These are phyloP conservation scores for Porphyrellus sp. DNA, from an alignment of 1,284 basidiomycete genomes.

Conservation along the genomic window DNA sequence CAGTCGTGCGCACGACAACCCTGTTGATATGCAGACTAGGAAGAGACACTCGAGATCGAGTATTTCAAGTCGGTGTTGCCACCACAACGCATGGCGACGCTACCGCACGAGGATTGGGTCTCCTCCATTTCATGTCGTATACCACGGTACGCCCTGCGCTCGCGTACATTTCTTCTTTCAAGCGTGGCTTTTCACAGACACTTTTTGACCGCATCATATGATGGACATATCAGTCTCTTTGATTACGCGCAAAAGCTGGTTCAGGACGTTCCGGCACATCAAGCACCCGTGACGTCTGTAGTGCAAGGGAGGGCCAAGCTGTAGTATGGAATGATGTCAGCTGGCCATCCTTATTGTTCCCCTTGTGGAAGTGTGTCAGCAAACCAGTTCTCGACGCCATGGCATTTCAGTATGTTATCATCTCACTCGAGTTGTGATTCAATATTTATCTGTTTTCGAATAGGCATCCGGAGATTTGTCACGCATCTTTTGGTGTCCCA, in stretches of 20 bases:
- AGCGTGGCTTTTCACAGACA: constrained; percentile 41
- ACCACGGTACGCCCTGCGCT: constrained; percentile 52
- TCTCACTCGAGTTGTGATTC: no score
- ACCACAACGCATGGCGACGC: constrained; percentile 76
- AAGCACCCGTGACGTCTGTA: constrained; percentile 74
- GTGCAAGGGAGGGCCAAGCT: no score
- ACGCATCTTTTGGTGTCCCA: no score
- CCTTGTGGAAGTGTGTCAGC: no score
- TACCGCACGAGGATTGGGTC: constrained; percentile 94
- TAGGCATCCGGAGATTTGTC: no score
- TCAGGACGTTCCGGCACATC: constrained; percentile 51
- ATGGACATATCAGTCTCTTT: constrained; percentile 73
- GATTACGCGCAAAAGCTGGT: constrained; percentile 63
- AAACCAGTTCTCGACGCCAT: no score
- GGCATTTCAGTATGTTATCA: no score
- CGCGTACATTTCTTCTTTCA: background rate
- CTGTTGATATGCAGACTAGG: constrained; percentile 42
- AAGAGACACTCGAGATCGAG: constrained; percentile 90
- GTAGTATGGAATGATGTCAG: no score
- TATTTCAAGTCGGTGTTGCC: constrained; percentile 93
- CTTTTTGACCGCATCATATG: constrained; percentile 80
- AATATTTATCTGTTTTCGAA: no score
- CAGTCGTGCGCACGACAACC: constrained; percentile 1
- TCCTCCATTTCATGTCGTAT: constrained; percentile 74
- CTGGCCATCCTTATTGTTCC: no score